These are phyloP conservation scores for Candida neerlandica DNA, from an alignment of 1,139 yeast genomes.

Conservation along the genomic window DNA sequence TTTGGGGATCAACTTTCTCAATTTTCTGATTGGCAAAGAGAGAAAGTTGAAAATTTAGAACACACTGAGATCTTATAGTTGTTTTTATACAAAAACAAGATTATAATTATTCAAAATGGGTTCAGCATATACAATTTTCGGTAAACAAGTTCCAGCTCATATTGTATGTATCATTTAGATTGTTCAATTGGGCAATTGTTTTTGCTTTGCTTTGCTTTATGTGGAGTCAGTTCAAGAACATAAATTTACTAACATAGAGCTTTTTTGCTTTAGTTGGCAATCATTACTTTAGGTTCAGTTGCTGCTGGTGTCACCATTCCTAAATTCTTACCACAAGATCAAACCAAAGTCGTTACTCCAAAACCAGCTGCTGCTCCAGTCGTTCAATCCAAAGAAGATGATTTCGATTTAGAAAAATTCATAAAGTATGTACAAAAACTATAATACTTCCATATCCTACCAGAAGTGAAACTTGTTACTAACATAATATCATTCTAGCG, in stretches of 20 bases:
- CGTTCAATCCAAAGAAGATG: slow-evolving; percentile 46
- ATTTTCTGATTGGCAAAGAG: slow-evolving; percentile 10
- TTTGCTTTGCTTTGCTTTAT: too few species aligned
- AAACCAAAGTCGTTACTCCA: slow-evolving; percentile 32
- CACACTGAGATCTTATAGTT: neutral
- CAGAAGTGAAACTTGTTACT: slow-evolving; percentile 20
- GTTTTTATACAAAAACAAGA: neutral
- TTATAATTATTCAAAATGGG: slow-evolving; percentile 43
- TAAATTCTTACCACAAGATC: slow-evolving; percentile 27
- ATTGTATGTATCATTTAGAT: slow-evolving; percentile 56
- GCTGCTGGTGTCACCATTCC: slow-evolving; percentile 49
- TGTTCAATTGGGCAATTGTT: too few species aligned
- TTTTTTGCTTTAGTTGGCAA: slow-evolving; percentile 34
- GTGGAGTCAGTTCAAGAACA: too few species aligned
- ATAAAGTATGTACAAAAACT: slow-evolving; percentile 48
- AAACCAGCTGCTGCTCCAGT: slow-evolving; percentile 36
- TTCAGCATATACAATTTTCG: slow-evolving; percentile 62
- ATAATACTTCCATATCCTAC: neutral
- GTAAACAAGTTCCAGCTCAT: slow-evolving; percentile 66
- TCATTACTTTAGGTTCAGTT: slow-evolving; percentile 49
- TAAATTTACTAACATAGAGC: slow-evolving; percentile 1
- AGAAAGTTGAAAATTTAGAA: neutral
- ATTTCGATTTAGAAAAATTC: slow-evolving; percentile 62
- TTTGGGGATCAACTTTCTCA: neutral
- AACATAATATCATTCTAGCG: slow-evolving; percentile 35